Percentiles rank a stretch among this genome's conserved stretches.
These are phyloP conservation scores for Mortierella sp. DNA, from an alignment of 371 early-diverging fungal species.

Conservation along the genomic window DNA sequence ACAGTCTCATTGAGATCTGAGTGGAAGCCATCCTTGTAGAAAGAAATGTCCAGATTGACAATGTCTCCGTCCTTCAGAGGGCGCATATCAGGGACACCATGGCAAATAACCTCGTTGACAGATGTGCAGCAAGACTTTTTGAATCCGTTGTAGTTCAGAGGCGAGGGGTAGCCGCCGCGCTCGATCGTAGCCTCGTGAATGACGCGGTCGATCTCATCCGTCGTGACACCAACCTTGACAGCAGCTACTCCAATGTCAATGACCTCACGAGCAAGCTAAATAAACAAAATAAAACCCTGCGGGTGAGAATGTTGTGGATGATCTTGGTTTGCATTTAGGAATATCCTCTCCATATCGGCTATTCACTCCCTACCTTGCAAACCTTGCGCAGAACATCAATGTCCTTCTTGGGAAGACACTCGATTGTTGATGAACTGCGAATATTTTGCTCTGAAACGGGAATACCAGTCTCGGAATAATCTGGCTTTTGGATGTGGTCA, in stretches of 20 bases:
- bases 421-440: conserved; percentile 72
- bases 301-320: background rate
- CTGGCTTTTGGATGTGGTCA: conserved; percentile 79
- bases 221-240: conserved; percentile 88
- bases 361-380: conserved; percentile 71
- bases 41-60: conserved; percentile 91
- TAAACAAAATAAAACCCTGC: no score
- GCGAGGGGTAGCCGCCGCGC: conserved; percentile 92
- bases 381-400: conserved; percentile 84
- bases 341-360: no score
- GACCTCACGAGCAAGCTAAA: conserved; percentile 84
- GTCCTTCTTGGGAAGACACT: conserved; percentile 73
- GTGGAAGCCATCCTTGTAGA: conserved; percentile 92
- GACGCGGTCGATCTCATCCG: conserved; percentile 89
- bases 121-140: conserved; percentile 94
- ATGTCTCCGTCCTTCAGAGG: conserved; percentile 92
- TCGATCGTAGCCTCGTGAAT: conserved; percentile 91
- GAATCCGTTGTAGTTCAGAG: conserved; percentile 93
- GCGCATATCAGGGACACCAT: conserved; percentile 93
- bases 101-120: conserved; percentile 84
- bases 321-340: no score
- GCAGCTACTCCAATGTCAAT: conserved; percentile 85
- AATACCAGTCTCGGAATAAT: conserved; percentile 83
- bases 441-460: conserved; percentile 78
- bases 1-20: conserved; percentile 92